These are phyloP conservation scores for Tranzscheliella williamsii DNA, from an alignment of 1,284 basidiomycete species.

Conservation along the genomic window DNA sequence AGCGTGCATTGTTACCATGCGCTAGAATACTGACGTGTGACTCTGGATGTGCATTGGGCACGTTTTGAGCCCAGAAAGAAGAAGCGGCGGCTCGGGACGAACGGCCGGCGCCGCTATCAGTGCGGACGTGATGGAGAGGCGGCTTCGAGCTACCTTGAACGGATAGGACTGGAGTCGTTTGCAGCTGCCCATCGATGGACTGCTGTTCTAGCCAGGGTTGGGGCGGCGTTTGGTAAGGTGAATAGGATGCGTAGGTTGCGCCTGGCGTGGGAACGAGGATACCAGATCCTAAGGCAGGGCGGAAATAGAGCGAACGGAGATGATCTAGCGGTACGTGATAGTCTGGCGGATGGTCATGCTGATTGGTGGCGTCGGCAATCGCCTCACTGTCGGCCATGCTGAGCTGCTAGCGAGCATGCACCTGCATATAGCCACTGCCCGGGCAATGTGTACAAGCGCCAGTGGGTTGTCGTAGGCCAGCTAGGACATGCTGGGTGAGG, in stretches of 20 bases:
- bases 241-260: too few species aligned
- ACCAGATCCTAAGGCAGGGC: constrained; percentile 29
- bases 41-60: constrained; percentile 23
- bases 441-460: too few species aligned
- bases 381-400: too few species aligned
- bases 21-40: constrained; percentile 23
- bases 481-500: too few species aligned
- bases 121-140: constrained; percentile 1
- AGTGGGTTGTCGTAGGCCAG: too few species aligned
- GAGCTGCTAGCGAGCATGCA: too few species aligned
- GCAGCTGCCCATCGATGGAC: neutral
- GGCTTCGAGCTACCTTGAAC: neutral
- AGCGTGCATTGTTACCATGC: neutral
- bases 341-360: constrained; percentile 8
- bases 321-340: constrained; percentile 30
- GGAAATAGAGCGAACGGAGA: constrained; percentile 34
- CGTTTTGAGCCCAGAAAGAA: constrained; percentile 28
- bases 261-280: constrained; percentile 14
- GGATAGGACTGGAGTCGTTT: neutral
- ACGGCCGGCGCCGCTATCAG: constrained; percentile 12
- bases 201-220: too few species aligned
- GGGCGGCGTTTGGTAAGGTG: too few species aligned
- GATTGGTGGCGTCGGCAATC: constrained; percentile 12
- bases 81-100: constrained; percentile 7
- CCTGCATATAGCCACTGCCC: too few species aligned